Base-by-base conservation (phyloP, 768 basidiomycete species). In the Coprinopsis sp. region DNA sequence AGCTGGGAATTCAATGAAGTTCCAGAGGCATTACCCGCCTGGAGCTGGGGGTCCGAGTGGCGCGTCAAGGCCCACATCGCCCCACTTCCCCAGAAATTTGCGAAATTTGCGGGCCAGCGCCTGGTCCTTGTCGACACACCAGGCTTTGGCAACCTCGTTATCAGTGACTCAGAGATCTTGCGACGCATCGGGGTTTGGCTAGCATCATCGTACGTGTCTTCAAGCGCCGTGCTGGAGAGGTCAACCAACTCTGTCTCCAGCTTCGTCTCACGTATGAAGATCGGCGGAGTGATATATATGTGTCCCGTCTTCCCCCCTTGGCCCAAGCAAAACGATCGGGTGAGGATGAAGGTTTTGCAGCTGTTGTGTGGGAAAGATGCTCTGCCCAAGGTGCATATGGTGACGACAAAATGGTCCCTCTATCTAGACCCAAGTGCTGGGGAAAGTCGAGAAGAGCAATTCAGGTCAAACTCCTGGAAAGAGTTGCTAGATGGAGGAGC, bases 341-440 rank as follows among this genome's bases (percentile, higher is more conserved):
- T 21, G 14, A 54, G 65, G 46, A 60, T 69, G 36, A 51, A 54
- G 13, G 46, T 67, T 51, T 69, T 71, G 46, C 50, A 56, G 21
- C 50, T 56, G 19, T 42, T 72, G 13, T 72, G 71, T 37, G 71
- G 69, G 2, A 29, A 56, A 6, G 18, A 50, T 2, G 53, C 61
- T 4, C 44, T 64, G 14, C 50, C 21, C 27, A 67, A 68, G n/a
- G 56, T 65, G 1, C 50, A 60, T 14, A 50, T 72, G 12, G 53
- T 62, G 13, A 71, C 68, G 1, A 67, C 63, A 2, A 67, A 67
- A 64, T 71, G 68, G 69, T 54, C 50, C 11, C 57, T 25, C 12
- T 19, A 44, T 3, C 12, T 21, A 14, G 33, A 2, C 3, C 5
- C 6, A 1, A 11, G 43, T 7, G 51, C 33, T 19, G 46, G 38